phyloP scores from a whole-genome alignment of 2,329 filamentous ascomycete genomes.

The Fusarium brachygibbosum region DNA sequence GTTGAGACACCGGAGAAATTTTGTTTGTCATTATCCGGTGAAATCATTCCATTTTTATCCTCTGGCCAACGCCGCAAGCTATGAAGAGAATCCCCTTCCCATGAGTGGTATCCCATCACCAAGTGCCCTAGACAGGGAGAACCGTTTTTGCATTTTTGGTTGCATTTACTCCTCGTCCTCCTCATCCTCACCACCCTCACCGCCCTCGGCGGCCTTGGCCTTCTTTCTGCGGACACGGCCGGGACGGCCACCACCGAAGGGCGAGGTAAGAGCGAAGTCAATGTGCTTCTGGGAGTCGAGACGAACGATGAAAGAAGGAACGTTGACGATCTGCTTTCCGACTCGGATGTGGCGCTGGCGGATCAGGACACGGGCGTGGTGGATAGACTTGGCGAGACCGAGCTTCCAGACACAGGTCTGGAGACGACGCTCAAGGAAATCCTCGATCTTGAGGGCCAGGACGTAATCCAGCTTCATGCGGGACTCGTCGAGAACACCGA shows the following conservation, averaged over 20 bases:
- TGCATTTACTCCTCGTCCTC: constrained; percentile 82
- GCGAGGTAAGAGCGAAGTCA: constrained; percentile 97
- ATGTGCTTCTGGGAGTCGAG: constrained; percentile 99
- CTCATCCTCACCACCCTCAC: constrained; percentile 82
- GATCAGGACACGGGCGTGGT: constrained; percentile 99
- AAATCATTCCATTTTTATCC: constrained; percentile 63
- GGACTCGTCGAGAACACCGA: constrained; percentile 99
- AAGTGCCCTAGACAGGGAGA: constrained; percentile 51
- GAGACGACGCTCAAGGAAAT: constrained; percentile 99
- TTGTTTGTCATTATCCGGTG: constrained; percentile 49
- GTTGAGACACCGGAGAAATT: constrained; percentile 35
- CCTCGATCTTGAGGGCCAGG: constrained; percentile 97
- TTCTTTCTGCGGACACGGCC: constrained; percentile 99
- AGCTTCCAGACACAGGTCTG: constrained; percentile 99
- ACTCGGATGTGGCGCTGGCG: constrained; percentile 99
- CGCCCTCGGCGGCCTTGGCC: constrained; percentile 93
- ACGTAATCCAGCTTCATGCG: constrained; percentile 99
- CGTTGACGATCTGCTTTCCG: constrained; percentile 99
- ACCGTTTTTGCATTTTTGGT: constrained; percentile 50
- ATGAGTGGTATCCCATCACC: constrained; percentile 55
- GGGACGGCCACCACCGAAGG: constrained; percentile 96
- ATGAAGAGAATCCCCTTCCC: constrained; percentile 60
- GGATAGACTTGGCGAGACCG: constrained; percentile 99
- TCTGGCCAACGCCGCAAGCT: constrained; percentile 66
- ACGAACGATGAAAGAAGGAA: constrained; percentile 99